These are phyloP conservation scores for Citrus unshiu DNA, from an alignment of 345 rosid species.

Conservation along the genomic window DNA sequence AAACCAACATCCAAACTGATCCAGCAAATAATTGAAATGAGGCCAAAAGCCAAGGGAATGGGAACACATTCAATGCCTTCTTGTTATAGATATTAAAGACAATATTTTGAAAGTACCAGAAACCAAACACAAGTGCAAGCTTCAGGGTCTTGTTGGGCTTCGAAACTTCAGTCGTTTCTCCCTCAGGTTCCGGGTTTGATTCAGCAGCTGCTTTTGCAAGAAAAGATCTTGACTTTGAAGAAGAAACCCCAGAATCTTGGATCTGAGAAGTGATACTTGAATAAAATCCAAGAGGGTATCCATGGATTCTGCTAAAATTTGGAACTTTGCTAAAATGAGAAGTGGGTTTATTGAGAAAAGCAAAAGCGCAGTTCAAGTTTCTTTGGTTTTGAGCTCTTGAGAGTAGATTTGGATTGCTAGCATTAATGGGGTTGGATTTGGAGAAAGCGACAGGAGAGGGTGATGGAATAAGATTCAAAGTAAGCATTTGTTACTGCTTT, in stretches of 20 bases:
- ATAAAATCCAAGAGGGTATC: slow-evolving; percentile 37
- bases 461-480: slow-evolving; percentile 40
- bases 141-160: slow-evolving; percentile 54
- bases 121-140: slow-evolving; percentile 72
- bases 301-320: slow-evolving; percentile 16
- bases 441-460: slow-evolving; percentile 42
- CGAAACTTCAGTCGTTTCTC: slow-evolving; percentile 21
- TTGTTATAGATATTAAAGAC: slow-evolving; percentile 95
- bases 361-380: slow-evolving; percentile 17
- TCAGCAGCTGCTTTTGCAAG: slow-evolving; percentile 46
- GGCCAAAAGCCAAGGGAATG: slow-evolving; percentile 96
- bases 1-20: slow-evolving; percentile 80
- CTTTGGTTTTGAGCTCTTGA: slow-evolving; percentile 26
- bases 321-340: slow-evolving; percentile 23
- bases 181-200: slow-evolving; percentile 35
- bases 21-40: slow-evolving; percentile 92
- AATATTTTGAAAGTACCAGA: slow-evolving; percentile 91
- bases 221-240: slow-evolving; percentile 34
- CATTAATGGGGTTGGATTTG: slow-evolving; percentile 31
- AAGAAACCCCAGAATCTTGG: slow-evolving; percentile 30
- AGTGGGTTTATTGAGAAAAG: slow-evolving; percentile 26
- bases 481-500: slow-evolving; percentile 38
- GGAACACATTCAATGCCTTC: slow-evolving; percentile 79
- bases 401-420: slow-evolving; percentile 32
- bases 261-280: slow-evolving; percentile 32